Base-by-base conservation (phyloP, 208 protist species). In the Acanthamoeba triangularis region DNA sequence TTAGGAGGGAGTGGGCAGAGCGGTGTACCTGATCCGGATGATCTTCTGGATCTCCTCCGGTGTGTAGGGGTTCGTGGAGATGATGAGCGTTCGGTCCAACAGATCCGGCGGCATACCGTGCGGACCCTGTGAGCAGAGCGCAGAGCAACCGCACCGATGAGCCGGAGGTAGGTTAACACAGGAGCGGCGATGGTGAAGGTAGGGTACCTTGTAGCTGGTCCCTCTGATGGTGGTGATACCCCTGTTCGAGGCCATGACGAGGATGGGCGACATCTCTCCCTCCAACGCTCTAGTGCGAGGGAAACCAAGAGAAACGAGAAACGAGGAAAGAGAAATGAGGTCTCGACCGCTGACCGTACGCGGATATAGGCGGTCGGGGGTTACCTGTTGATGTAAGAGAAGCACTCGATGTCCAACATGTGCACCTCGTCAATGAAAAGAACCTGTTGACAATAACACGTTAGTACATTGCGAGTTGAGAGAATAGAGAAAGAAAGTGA, bases 381-480 rank as follows among this genome's bases (percentile, higher is more conserved):
- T 54, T 72, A n/a, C 65, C 65, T 98, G 97, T 99, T 99, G 41
- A 99, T 98, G 98, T 99, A 99, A 30, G 99, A 99, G 97, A 99
- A 99, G 98, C 99, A 99, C 96, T 99, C 99, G 80, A 99, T 99
- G 96, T 99, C 99, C 13, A 99, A 98, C 99, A 99, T 99, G 98
- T 99, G 99, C 25, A 99, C 99, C 76, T 98, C 98, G 84, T 98
- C 97, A 72, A 98, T 98, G 85, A 98, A 98, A 14, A 98, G 93
- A 4, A 98, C 96, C 94, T 97, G 92, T 14, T 33, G n/a, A 44
- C 20, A 18, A 56, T 54, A 18, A 10, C 13, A 6, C 49, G 49
- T 54, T 54, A 54, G n/a, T n/a, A n/a, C n/a, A n/a, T n/a, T n/a
- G n/a, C n/a, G n/a, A n/a, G n/a, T n/a, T n/a, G n/a, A n/a, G n/a